Conservation (phyloP, 2,329 filamentous ascomycete genomes). For the Pseudogymnoascus sp. region DNA sequence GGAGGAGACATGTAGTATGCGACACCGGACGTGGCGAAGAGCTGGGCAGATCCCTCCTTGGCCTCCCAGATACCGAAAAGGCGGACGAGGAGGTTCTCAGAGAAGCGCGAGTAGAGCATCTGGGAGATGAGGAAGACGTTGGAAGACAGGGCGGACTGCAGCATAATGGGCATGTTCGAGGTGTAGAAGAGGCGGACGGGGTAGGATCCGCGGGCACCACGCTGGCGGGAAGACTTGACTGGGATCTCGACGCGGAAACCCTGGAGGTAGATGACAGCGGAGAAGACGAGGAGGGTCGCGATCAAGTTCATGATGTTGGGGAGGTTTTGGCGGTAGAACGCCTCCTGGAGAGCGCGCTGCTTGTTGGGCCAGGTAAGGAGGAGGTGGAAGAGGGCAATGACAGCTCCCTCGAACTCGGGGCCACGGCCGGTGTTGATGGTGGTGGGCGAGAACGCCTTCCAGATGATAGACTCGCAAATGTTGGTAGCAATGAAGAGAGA, state of each 20-base stretch:
- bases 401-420: slow-evolving; percentile 96
- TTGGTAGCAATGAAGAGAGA: slow-evolving; percentile 99
- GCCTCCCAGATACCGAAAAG: slow-evolving; percentile 98
- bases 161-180: slow-evolving; percentile 99
- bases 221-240: slow-evolving; percentile 98
- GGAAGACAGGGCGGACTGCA: slow-evolving; percentile 96
- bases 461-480: slow-evolving; percentile 99
- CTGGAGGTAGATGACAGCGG: slow-evolving; percentile 97
- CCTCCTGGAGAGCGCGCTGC: slow-evolving; percentile 95
- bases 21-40: slow-evolving; percentile 85
- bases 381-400: slow-evolving; percentile 96
- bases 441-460: slow-evolving; percentile 98
- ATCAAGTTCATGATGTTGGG: slow-evolving; percentile 99
- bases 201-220: slow-evolving; percentile 96
- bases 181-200: slow-evolving; percentile 99
- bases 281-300: slow-evolving; percentile 87
- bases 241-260: slow-evolving; percentile 99
- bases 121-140: slow-evolving; percentile 99
- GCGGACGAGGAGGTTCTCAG: slow-evolving; percentile 95
- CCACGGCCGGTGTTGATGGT: slow-evolving; percentile 99
- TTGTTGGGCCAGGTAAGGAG: slow-evolving; percentile 99
- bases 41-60: slow-evolving; percentile 90
- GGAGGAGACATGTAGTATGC: slow-evolving; percentile 99
- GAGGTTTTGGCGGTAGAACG: slow-evolving; percentile 98
- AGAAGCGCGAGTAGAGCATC: slow-evolving; percentile 99